Base-by-base conservation (phyloP, 805 yeast species). In the Zygosaccharomyces rouxii region DNA sequence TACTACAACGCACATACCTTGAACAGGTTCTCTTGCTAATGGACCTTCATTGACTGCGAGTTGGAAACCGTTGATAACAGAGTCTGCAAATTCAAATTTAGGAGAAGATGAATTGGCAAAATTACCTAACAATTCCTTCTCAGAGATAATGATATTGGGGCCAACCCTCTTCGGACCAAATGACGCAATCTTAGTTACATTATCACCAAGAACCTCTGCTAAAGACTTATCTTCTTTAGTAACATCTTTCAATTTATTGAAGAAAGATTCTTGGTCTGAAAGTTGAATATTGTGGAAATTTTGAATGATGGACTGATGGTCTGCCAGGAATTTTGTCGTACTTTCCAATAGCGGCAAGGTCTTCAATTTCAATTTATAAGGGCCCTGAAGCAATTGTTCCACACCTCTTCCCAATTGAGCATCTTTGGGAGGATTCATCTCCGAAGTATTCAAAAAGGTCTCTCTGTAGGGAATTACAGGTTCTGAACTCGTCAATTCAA, bases 391-490 rank as follows among this genome's bases (percentile, higher is more conserved):
- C 40, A 82, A 65, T 35, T 74, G 75, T 7, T 70, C 64, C 2
- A 72, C 73, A 37, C 84, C 83, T 56, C 83, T 71, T 3, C 76
- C 80, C 6, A 72, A 50, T 18, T 69, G 74, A 0, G 72, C 53
- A 48, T 72, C 64, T 50, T 73, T 78, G 4, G 77, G 69, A 1
- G 80, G 73, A 39, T 75, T 77, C 74, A 81, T 70, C 11, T 78
- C 83, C 9, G 77, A 66, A 4, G 71, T 70, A 3, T 68, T 67
- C 13, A 79, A 67, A 42, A 88, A 80, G 0, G 97, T 87, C 65
- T 94, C 99, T 53, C 96, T 72, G 64, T 85, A 94, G 9, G 99
- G 98, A 55, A 94, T 95, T 19, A 86, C 92, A 0, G 99, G 98
- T 59, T 88, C 86, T 23, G 96, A 92, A 28, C 83, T 80, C 3